Conservation (phyloP, 106 monocot genomes). For the Phalaenopsis aphrodite region DNA sequence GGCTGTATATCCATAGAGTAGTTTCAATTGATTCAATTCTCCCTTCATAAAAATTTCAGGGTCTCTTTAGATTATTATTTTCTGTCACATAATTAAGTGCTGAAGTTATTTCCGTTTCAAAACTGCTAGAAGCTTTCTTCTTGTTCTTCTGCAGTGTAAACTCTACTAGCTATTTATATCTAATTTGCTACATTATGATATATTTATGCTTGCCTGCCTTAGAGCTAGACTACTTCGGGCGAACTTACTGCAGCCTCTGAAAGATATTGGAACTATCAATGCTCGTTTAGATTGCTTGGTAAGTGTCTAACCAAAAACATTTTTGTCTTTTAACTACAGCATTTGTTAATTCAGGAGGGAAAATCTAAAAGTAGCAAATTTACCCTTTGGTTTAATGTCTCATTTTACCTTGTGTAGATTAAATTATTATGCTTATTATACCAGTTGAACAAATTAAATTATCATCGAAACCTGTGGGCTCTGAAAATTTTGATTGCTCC, state of each 20-base stretch:
- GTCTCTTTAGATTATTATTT: background rate
- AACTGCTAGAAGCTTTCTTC: background rate
- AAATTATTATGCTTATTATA: background rate
- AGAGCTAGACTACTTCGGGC: slow-evolving; percentile 93
- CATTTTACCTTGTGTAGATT: background rate
- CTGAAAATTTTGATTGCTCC: too few species aligned
- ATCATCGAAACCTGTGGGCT: too few species aligned
- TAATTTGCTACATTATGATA: slow-evolving; percentile 2
- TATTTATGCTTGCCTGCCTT: slow-evolving; percentile 20
- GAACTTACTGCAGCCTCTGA: slow-evolving; percentile 87
- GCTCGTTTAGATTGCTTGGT: slow-evolving; percentile 97
- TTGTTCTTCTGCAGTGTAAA: background rate
- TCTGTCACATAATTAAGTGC: background rate
- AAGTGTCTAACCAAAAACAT: slow-evolving; percentile 9
- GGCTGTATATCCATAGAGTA: too few species aligned
- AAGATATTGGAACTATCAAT: slow-evolving; percentile 93
- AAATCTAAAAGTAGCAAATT: slow-evolving; percentile 1
- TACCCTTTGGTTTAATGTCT: background rate
- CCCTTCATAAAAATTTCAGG: background rate
- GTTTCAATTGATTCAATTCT: background rate
- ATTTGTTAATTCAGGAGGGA: background rate
- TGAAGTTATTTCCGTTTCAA: background rate
- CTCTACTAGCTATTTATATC: background rate
- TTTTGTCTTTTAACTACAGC: background rate
- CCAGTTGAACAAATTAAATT: background rate